These are phyloP conservation scores for Thraustotheca clavata DNA, from an alignment of 352 stramenopile genomes.

Conservation along the genomic window DNA sequence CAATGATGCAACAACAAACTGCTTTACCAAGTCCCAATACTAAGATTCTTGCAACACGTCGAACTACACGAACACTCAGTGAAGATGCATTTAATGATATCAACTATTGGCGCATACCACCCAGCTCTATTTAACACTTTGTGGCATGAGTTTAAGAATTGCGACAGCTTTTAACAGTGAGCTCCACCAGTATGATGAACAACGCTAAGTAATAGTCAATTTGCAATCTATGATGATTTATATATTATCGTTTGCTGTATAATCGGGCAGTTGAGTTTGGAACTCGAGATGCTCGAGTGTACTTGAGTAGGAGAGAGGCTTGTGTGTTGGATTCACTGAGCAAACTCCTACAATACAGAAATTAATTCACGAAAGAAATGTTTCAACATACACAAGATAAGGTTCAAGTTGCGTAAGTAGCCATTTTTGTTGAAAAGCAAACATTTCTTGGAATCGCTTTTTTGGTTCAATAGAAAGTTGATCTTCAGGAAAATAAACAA, in stretches of 20 bases:
- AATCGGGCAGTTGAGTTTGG: conserved; percentile 54
- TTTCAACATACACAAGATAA: conserved; percentile 56
- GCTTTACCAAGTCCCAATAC: conserved; percentile 21
- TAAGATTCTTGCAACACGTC: conserved; percentile 41
- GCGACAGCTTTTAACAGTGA: too few relatives aligned
- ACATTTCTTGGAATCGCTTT: conserved; percentile 68
- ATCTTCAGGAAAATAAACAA: conserved; percentile 62
- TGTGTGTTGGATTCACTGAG: conserved; percentile 55
- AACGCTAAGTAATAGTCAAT: too few relatives aligned
- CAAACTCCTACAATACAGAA: conserved; percentile 34
- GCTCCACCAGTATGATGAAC: too few relatives aligned
- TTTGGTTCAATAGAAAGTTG: conserved; percentile 61
- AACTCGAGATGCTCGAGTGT: conserved; percentile 72
- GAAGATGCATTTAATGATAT: conserved; percentile 83
- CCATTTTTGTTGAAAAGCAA: conserved; percentile 76
- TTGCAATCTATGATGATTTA: too few relatives aligned
- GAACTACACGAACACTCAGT: conserved; percentile 40
- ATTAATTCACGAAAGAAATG: conserved; percentile 14
- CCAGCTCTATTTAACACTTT: conserved; percentile 28
- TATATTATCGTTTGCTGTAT: conserved; percentile 62
- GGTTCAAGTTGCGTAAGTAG: conserved; percentile 68
- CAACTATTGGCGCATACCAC: conserved; percentile 77
- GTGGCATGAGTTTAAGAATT: neutral
- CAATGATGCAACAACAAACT: neutral
- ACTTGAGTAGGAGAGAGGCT: conserved; percentile 66